Evolutionary conservation across 1,139 yeast species (phyloP), one percentile per base, ranked within the genome.

Genomic region (Meyerozyma smithsonii): DNA sequence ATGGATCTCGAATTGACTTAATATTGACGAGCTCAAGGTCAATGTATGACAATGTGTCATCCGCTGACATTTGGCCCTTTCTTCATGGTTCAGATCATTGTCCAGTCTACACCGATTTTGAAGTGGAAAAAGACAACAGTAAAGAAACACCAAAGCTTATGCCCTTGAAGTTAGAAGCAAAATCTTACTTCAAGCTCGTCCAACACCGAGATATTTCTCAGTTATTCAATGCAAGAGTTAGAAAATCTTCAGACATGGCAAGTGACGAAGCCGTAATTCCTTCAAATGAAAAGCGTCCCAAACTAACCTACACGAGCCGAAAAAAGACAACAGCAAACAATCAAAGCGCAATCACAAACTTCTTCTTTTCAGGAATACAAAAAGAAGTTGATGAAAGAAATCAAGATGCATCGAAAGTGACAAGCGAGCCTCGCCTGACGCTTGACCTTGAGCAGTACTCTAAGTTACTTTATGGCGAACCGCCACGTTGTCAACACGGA

Each of bases 71-170:
- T 15, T 73, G 85, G 74, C 83, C 90, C 0, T 70, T 68, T 28
- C 54, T 90, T 0, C 65, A 75, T 57, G 98, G 97, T 0, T 88
- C 96, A 0, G 98, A 92, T 58, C 98, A 92, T 60, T 92, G 97
- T 59, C 98, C 98, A 0, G 79, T 88, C 0, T 88, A 61, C 53
- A 74, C 90, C 0, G 97, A 89, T 56, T 58, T 87, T 39, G 64
- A 64, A 25, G 46, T 32, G 17, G 17, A 20, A 21, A 39, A 36
- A 8, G 19, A 21, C 5, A 38, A 36, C 35, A n/a, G n/a, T n/a
- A 37, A 24, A 6, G 24, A 36, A 28, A 25, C 37, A 32, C 32
- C 36, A 3, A 42, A 21, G 28, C 46, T 42, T 21, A 48, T 45
- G 36, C 69, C 43, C 28, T 32, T 78, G 14, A 56, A 57, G 36